Percentiles rank a stretch among this genome's conserved stretches.
phyloP scores from a whole-genome alignment of 129 eudicot genomes.

The Chrysanthemum lavandulifolium region DNA sequence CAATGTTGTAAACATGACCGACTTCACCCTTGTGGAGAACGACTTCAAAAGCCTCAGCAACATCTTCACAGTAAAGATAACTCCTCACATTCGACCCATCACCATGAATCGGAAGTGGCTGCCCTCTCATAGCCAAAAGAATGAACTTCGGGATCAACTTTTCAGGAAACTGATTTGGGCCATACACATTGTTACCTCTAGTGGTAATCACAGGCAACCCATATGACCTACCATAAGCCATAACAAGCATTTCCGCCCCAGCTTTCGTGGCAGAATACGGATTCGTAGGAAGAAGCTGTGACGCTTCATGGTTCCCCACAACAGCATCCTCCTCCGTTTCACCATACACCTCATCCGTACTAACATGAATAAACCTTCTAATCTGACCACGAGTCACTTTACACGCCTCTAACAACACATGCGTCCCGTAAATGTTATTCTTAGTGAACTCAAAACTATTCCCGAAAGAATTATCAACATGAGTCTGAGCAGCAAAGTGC shows the following conservation, averaged over 20 bases:
- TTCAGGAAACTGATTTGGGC: slow-evolving; percentile 95
- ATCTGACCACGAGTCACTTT: slow-evolving; percentile 93
- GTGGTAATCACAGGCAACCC: slow-evolving; percentile 96
- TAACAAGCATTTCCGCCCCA: slow-evolving; percentile 99
- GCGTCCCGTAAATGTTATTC: slow-evolving; percentile 96
- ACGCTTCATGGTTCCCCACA: slow-evolving; percentile 97
- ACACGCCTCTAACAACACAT: slow-evolving; percentile 96
- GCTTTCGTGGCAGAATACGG: slow-evolving; percentile 98
- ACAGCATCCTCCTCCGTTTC: slow-evolving; percentile 98
- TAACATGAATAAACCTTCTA: slow-evolving; percentile 85
- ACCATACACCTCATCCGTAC: slow-evolving; percentile 98
- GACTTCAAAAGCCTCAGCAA: slow-evolving; percentile 97
- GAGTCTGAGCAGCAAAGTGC: slow-evolving; percentile 99
- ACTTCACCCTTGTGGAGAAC: slow-evolving; percentile 95
- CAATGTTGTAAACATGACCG: slow-evolving; percentile 96
- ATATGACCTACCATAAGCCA: slow-evolving; percentile 97
- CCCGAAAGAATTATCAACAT: slow-evolving; percentile 96
- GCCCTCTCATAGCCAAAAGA: slow-evolving; percentile 88
- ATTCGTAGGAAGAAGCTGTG: slow-evolving; percentile 96
- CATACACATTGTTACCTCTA: slow-evolving; percentile 93
- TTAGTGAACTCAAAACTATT: slow-evolving; percentile 98
- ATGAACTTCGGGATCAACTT: slow-evolving; percentile 90
- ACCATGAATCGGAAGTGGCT: slow-evolving; percentile 89
- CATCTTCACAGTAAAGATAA: slow-evolving; percentile 97
- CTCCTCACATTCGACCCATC: slow-evolving; percentile 97